Evolutionary conservation across 352 stramenopile genomes (phyloP).

Genomic region (Blastocystis sp.): DNA sequence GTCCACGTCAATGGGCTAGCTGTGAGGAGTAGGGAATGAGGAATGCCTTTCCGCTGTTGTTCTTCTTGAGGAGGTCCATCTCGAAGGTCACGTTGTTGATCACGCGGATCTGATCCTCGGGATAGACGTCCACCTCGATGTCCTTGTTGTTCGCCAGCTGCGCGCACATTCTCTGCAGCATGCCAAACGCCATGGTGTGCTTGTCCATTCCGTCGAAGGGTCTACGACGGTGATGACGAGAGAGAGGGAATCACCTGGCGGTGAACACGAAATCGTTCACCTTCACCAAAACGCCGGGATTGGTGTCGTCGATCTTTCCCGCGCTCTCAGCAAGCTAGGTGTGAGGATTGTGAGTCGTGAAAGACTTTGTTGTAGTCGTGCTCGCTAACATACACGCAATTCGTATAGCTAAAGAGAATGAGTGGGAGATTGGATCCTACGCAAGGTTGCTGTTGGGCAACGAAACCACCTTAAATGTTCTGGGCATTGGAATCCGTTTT

Average conservation of each 20-base stretch:
- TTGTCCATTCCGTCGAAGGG: conserved; percentile 45
- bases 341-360: background rate
- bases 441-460: conserved; percentile 56
- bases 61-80: conserved; percentile 68
- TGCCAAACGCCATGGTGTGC: conserved; percentile 43
- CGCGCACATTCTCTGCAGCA: conserved; percentile 69
- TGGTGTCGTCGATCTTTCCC: conserved; percentile 67
- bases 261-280: conserved; percentile 69
- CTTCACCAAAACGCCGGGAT: conserved; percentile 51
- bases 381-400: conserved; percentile 62
- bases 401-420: conserved; percentile 53
- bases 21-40: conserved; percentile 73
- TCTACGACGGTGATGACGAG: background rate
- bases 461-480: conserved; percentile 50
- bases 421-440: background rate
- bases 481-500: background rate
- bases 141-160: conserved; percentile 56
- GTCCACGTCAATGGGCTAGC: conserved; percentile 71
- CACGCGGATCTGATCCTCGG: conserved; percentile 41
- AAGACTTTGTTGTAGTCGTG: conserved; percentile 63
- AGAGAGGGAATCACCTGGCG: background rate
- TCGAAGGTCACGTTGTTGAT: conserved; percentile 65
- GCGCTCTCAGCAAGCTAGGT: conserved; percentile 24
- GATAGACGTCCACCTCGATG: conserved; percentile 54
- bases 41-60: conserved; percentile 51